Conservation (phyloP, 2,329 filamentous ascomycete species). For the Calonectria montana region DNA sequence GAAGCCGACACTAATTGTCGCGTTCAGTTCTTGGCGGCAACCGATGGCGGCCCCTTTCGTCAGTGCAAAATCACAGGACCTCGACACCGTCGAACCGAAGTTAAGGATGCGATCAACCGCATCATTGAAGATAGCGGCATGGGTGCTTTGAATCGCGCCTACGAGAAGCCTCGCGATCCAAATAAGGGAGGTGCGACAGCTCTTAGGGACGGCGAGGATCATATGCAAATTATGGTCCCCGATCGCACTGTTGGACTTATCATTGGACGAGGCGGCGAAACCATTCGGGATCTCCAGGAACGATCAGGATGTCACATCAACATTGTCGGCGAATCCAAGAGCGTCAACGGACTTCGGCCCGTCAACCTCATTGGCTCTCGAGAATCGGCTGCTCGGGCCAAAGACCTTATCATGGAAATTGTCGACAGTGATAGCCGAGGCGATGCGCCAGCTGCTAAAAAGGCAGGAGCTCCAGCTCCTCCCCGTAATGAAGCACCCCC, state of each 20-base stretch:
- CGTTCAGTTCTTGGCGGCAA: constrained; percentile 87
- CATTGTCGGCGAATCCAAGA: constrained; percentile 93
- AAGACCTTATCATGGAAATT: constrained; percentile 92
- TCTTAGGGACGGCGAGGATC: constrained; percentile 83
- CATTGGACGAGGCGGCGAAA: constrained; percentile 93
- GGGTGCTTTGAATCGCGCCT: constrained; percentile 59
- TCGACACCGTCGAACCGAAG: constrained; percentile 77
- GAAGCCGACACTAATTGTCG: constrained; percentile 85
- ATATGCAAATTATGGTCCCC: constrained; percentile 93
- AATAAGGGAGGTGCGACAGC: constrained; percentile 55
- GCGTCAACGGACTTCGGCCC: constrained; percentile 87
- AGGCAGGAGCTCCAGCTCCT: constrained; percentile 39
- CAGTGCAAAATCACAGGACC: constrained; percentile 88
- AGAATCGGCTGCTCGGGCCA: constrained; percentile 79
- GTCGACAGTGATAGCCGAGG: constrained; percentile 88
- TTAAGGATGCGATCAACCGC: constrained; percentile 84
- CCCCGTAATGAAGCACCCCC: constrained; percentile 32
- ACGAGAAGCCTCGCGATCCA: constrained; percentile 55
- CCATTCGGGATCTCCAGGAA: constrained; percentile 92
- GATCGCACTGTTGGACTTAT: constrained; percentile 93
- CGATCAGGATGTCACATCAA: constrained; percentile 95
- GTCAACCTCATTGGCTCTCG: constrained; percentile 89
- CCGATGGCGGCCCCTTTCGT: constrained; percentile 78
- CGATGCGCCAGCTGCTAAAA: constrained; percentile 51
- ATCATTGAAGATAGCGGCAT: constrained; percentile 83